Evolutionary conservation across 257 asterid species (phyloP).

Genomic region (Pogostemon cablin): DNA sequence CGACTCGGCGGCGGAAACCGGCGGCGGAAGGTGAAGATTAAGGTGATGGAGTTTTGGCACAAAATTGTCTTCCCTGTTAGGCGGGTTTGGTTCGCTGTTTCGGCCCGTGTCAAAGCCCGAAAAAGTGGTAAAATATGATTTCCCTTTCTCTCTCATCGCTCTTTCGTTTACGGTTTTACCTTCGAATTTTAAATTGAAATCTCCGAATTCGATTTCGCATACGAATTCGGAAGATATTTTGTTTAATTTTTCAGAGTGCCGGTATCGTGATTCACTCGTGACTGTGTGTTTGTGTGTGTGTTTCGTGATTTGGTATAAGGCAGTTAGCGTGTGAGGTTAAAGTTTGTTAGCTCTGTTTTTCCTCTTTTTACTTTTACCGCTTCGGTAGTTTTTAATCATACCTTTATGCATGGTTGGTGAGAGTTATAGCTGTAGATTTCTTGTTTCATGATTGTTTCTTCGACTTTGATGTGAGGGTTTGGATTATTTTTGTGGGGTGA

Average conservation of each 20-base stretch:
- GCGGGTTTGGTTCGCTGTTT: constrained; percentile 66
- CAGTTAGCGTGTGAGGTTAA: not conserved
- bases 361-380: not conserved
- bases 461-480: not conserved
- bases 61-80: constrained; percentile 79
- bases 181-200: not conserved
- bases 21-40: constrained; percentile 59
- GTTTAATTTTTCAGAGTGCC: constrained; percentile 15
- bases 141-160: not conserved
- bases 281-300: not conserved
- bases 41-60: constrained; percentile 76
- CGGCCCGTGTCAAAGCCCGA: constrained; percentile 65
- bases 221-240: constrained; percentile 10
- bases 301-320: constrained; percentile 16
- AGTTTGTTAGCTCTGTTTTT: not conserved
- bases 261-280: constrained; percentile 1
- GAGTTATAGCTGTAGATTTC: constrained; percentile 33
- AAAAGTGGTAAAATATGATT: constrained; percentile 53
- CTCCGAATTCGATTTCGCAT: not conserved
- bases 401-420: constrained; percentile 30
- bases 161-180: not conserved
- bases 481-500: no score
- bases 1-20: constrained; percentile 59
- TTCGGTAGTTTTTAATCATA: not conserved
- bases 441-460: constrained; percentile 22